phyloP scores from a whole-genome alignment of 2,329 filamentous ascomycete species.

The Cladosporium oxysporum region DNA sequence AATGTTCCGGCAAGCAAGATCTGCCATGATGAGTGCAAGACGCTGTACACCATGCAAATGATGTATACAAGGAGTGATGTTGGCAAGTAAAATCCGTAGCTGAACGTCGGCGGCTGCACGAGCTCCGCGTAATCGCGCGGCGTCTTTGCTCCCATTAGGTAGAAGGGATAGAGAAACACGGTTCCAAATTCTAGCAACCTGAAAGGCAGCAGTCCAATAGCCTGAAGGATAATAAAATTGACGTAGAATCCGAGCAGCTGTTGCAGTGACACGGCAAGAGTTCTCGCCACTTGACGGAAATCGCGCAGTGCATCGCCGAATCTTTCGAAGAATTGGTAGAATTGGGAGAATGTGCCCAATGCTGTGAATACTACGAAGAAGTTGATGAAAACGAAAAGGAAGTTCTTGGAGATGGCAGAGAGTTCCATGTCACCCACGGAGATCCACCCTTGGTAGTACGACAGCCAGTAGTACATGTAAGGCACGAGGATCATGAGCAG shows the following conservation, averaged over 20 bases:
- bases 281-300: constrained; percentile 73
- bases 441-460: constrained; percentile 89
- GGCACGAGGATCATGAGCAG: constrained; percentile 87
- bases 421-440: constrained; percentile 93
- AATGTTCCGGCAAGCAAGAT: constrained; percentile 75
- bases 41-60: constrained; percentile 91
- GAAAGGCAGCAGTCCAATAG: constrained; percentile 90
- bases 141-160: constrained; percentile 75
- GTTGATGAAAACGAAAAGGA: constrained; percentile 98
- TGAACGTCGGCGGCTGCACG: constrained; percentile 80
- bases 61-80: constrained; percentile 92
- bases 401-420: constrained; percentile 96
- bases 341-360: constrained; percentile 69
- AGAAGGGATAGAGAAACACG: constrained; percentile 79
- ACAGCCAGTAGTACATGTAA: constrained; percentile 91
- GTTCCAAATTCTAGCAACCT: constrained; percentile 86
- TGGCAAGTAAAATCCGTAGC: constrained; percentile 93
- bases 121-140: constrained; percentile 87
- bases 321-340: constrained; percentile 64
- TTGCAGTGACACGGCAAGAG: constrained; percentile 74
- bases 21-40: constrained; percentile 75
- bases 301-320: constrained; percentile 76
- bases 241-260: constrained; percentile 80
- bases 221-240: constrained; percentile 91
- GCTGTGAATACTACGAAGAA: constrained; percentile 94